phyloP scores from a whole-genome alignment of 495 filamentous ascomycete genomes.

The Clavariopsis aquatica region DNA sequence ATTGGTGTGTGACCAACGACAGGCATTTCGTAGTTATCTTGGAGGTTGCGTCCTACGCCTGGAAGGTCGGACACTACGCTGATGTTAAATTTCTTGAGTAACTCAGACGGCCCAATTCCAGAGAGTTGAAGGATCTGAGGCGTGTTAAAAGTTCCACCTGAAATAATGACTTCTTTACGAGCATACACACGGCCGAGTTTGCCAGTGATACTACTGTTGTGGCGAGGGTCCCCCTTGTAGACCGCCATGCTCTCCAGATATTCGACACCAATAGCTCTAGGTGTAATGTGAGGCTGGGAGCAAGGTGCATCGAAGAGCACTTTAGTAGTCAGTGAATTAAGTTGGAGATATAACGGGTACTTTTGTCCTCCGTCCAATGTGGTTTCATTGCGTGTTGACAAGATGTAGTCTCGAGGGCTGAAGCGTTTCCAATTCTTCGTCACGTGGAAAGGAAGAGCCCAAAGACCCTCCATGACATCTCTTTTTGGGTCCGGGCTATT shows the following conservation, averaged over 20 bases:
- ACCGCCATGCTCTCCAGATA: conserved; percentile 61
- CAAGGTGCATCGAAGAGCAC: conserved; percentile 51
- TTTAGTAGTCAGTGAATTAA: conserved; percentile 62
- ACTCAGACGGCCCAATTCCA: conserved; percentile 57
- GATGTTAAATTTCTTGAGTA: conserved; percentile 54
- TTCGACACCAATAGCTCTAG: conserved; percentile 61
- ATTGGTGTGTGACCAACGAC: neutral
- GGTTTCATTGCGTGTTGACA: neutral
- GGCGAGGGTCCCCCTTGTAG: conserved; percentile 57
- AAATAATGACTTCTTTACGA: conserved; percentile 62
- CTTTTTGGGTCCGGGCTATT: neutral
- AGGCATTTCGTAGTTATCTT: neutral
- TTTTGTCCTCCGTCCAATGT: conserved; percentile 46
- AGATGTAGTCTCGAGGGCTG: conserved; percentile 4
- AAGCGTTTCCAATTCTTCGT: neutral
- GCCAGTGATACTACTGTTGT: conserved; percentile 41
- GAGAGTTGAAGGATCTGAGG: conserved; percentile 65
- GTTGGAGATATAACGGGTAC: conserved; percentile 11
- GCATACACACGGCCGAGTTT: conserved; percentile 51
- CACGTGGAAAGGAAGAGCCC: neutral
- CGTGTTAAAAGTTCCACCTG: conserved; percentile 62
- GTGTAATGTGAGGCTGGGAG: conserved; percentile 29
- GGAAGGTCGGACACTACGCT: conserved; percentile 56
- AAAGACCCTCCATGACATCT: neutral
- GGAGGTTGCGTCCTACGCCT: conserved; percentile 23